Evolutionary conservation across 1,139 yeast species (phyloP), one percentile per base, ranked within the genome.

Genomic region (Nadsonia commutata): DNA sequence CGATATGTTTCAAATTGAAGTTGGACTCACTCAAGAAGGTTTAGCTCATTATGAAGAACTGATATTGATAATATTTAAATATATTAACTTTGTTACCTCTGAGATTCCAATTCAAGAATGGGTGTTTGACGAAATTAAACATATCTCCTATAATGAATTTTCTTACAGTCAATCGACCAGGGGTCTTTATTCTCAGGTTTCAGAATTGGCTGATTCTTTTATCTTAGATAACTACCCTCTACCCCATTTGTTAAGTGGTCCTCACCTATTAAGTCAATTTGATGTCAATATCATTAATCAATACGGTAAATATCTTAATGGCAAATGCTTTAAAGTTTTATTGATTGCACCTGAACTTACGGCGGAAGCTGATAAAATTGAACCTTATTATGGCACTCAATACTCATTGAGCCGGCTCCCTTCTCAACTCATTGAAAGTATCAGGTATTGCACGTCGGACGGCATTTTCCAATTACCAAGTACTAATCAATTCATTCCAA

Each of bases 361-460:
- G 1, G 64, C 59, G 2, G 63, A 71, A 27, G 38, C 41, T 13
- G 61, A 66, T 41, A 49, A 62, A 18, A 66, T 54, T n/a, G 98
- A 90, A 59, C 68, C 74, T 53, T 88, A 95, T 95, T 90, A 88
- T 56, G 95, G 94, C 3, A 85, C 96, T 0, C 80, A 81, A 50
- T 83, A 85, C 56, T 63, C 72, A 1, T 60, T 71, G 38, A 68
- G 64, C 16, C 63, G 66, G 16, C 57, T 84, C 18, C 63, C 74
- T 2, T 36, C 51, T 0, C 62, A 61, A 0, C 60, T 80, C 7
- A 22, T 65, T 17, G 41, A 59, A 1, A 52, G 57, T 38, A 54
- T 80, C 17, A 52, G 62, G 19, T 53, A 53, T 7, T 52, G 50
- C 8, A 59, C 54, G 2, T 54, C 62, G 2, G 55, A 62, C 3